Conservation (phyloP, 2,329 filamentous ascomycete genomes). For the Pestalotiopsis fici region DNA sequence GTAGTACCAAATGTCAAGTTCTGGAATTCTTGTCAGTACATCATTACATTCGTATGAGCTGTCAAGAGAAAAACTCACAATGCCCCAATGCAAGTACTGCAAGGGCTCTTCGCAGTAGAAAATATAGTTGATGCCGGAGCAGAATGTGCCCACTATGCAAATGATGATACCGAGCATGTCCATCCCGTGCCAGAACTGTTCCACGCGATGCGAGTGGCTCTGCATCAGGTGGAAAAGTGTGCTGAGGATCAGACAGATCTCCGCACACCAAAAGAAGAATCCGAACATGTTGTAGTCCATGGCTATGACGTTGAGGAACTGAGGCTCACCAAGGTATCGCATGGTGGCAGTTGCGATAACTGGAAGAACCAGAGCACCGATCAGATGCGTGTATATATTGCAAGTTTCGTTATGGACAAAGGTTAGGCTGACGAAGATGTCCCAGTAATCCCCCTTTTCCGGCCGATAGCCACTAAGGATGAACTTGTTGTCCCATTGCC, state of each 20-base stretch:
- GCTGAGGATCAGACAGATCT: slow-evolving; percentile 52
- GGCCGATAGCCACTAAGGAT: slow-evolving; percentile 67
- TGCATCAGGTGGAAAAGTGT: slow-evolving; percentile 66
- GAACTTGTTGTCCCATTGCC: slow-evolving; percentile 62
- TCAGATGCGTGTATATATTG: slow-evolving; percentile 70
- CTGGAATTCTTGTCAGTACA: slow-evolving; percentile 50
- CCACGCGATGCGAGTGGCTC: slow-evolving; percentile 64
- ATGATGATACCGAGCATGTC: slow-evolving; percentile 72
- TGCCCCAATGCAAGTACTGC: background rate
- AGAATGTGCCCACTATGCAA: slow-evolving; percentile 46
- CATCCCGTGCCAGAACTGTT: slow-evolving; percentile 63
- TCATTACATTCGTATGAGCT: background rate
- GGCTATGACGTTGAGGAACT: slow-evolving; percentile 19
- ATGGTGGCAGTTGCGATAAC: slow-evolving; percentile 39
- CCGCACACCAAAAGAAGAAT: slow-evolving; percentile 56
- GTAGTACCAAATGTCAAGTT: slow-evolving; percentile 48
- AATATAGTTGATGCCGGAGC: background rate
- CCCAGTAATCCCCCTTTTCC: slow-evolving; percentile 57
- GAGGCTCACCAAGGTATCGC: background rate
- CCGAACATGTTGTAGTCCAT: slow-evolving; percentile 55
- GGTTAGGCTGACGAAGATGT: slow-evolving; percentile 55
- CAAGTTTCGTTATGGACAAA: slow-evolving; percentile 58
- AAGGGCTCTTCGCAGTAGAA: slow-evolving; percentile 53
- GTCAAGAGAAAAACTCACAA: background rate
- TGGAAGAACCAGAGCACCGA: slow-evolving; percentile 45